Evolutionary conservation across 2,329 filamentous ascomycete species (phyloP), one percentile per base, ranked within the genome.

Genomic region (Teratosphaeriaceae sp.): DNA sequence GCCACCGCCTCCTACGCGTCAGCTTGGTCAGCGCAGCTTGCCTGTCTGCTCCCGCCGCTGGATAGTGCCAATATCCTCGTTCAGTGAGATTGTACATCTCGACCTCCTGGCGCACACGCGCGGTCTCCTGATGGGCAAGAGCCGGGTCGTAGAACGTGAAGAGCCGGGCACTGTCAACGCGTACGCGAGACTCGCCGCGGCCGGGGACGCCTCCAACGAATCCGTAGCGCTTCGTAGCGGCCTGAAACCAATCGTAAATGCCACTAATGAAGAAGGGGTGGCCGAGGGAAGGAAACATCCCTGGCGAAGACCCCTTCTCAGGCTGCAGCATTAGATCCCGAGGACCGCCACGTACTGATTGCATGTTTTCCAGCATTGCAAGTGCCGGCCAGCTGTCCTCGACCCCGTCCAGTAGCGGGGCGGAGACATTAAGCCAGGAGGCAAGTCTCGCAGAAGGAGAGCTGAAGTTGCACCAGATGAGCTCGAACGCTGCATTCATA

Each of bases 401-500:
- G 5, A 33, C 23, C 15, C 34, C 38, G 26, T 38, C 42, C 23
- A 38, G 37, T 12, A 22, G 26, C 19, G 71, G 72, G 13, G 65
- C 68, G 18, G 71, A 72, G 2, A 73, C 65, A 47, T 75, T 73
- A 13, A 72, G 46, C 44, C 66, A 65, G 33, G 62, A 67, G 18
- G 73, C 55, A 37, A 74, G 48, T 40, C 64, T 57, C 40, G 73
- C 49, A 15, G 65, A 70, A 8, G 65, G 64, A 42, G 68, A 59
- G 30, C 58, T 61, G 46, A 86, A 85, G 44, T 81, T 67, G 55
- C 82, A 85, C 36, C 81, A 67, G 37, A 85, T 80, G 35, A 84
- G 67, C 59, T 86, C 82, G 48, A 85, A 85, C 0, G 81, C 82
- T 12, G 74, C 72, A 55, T 86, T 82, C 71, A 80, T 79, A 8